phyloP scores from a whole-genome alignment of 1,139 yeast genomes.

The Saccharomyces hybrid region DNA sequence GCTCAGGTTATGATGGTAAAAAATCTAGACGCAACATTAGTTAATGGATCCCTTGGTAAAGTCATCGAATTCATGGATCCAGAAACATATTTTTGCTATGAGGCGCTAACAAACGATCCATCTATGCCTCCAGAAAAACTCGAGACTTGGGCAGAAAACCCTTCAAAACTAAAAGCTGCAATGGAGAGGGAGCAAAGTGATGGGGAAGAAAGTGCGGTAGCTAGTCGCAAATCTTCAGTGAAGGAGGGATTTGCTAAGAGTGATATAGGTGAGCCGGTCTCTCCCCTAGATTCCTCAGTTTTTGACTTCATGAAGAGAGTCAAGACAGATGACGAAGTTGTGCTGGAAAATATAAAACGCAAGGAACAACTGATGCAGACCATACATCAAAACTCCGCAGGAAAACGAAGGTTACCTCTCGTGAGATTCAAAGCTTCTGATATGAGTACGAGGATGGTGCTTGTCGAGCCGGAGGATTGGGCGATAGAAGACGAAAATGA shows the following conservation, averaged over 20 bases:
- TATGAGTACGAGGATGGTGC: slow-evolving; percentile 61
- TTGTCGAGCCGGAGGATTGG: slow-evolving; percentile 72
- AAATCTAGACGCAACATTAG: slow-evolving; percentile 77
- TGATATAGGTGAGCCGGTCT: slow-evolving; percentile 9
- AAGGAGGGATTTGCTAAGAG: slow-evolving; percentile 20
- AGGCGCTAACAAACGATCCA: slow-evolving; percentile 17
- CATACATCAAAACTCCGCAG: slow-evolving; percentile 34
- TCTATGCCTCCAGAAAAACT: slow-evolving; percentile 13
- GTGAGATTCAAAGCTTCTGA: slow-evolving; percentile 68
- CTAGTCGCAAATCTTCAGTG: slow-evolving; percentile 14
- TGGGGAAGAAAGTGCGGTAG: slow-evolving; percentile 11
- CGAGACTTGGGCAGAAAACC: slow-evolving; percentile 15
- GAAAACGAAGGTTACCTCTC: slow-evolving; percentile 49
- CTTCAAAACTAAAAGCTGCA: slow-evolving; percentile 15
- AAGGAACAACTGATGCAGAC: slow-evolving; percentile 35
- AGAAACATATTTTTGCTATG: slow-evolving; percentile 41
- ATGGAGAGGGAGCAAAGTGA: slow-evolving; percentile 17
- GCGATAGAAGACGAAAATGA: slow-evolving; percentile 54
- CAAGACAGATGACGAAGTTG: slow-evolving; percentile 30
- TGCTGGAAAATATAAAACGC: slow-evolving; percentile 29
- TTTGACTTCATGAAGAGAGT: slow-evolving; percentile 44
- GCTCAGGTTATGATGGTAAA: slow-evolving; percentile 97
- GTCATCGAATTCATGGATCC: slow-evolving; percentile 68
- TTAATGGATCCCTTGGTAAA: slow-evolving; percentile 87
- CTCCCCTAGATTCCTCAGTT: slow-evolving; percentile 35